Conservation (phyloP, 2,329 filamentous ascomycete genomes). For the Keithomyces neogunnii region DNA sequence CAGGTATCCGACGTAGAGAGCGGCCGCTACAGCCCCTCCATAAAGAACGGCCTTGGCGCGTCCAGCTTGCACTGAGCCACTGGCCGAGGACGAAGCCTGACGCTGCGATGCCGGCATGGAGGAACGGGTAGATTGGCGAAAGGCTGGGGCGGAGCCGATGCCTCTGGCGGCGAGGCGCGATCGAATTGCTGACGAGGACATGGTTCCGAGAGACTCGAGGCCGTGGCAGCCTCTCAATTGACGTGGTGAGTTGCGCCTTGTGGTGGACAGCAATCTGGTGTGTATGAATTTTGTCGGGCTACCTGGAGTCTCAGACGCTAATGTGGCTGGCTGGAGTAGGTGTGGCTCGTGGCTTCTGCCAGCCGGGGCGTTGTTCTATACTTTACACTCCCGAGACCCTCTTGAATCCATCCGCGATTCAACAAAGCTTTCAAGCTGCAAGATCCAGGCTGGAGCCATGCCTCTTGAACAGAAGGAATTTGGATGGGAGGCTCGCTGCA, state of each 20-base stretch:
- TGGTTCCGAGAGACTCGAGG: slow-evolving; percentile 4
- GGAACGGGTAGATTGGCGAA: not conserved
- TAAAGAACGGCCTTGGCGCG: slow-evolving; percentile 30
- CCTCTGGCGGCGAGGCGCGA: slow-evolving; percentile 7
- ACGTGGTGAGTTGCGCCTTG: not conserved
- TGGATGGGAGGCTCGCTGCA: too few relatives aligned
- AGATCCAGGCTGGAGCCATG: too few relatives aligned
- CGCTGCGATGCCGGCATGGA: slow-evolving; percentile 15
- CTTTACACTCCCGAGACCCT: too few relatives aligned
- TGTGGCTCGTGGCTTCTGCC: too few relatives aligned
- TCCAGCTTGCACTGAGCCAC: slow-evolving; percentile 19
- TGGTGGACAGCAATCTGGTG: not conserved
- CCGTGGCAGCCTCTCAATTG: slow-evolving; percentile 11
- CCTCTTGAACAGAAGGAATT: too few relatives aligned
- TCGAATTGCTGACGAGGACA: slow-evolving; percentile 11
- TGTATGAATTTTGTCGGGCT: too few relatives aligned
- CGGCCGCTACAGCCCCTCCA: slow-evolving; percentile 30
- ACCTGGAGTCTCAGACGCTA: too few relatives aligned
- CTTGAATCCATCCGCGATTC: too few relatives aligned
- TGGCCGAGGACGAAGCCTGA: slow-evolving; percentile 23
- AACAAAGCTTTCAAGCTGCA: too few relatives aligned
- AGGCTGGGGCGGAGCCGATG: slow-evolving; percentile 4
- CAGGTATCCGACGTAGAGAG: slow-evolving; percentile 45
- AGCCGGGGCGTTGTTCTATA: too few relatives aligned
- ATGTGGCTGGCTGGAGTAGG: too few relatives aligned